A percentile compares a stretch with the other conserved stretches of the same genome.
These are phyloP conservation scores for Candida verbasci DNA, from an alignment of 805 yeast genomes.

Conservation along the genomic window DNA sequence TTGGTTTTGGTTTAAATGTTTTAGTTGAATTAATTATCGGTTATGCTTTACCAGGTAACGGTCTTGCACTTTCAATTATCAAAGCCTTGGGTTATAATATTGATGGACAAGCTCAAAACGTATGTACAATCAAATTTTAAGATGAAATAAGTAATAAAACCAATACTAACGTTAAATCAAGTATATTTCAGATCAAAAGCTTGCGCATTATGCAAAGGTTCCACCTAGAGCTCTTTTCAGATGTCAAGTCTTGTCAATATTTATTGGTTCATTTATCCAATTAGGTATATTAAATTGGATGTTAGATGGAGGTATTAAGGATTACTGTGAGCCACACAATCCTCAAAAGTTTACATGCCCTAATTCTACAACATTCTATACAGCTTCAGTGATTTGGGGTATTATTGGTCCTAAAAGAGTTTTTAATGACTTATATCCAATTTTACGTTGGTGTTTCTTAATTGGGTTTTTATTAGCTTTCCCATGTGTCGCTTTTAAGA, in stretches of 20 bases:
- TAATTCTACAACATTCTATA: conserved; percentile 33
- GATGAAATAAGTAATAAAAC: no score
- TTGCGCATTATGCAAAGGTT: conserved; percentile 34
- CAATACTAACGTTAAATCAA: no score
- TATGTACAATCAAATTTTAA: no score
- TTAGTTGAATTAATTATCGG: conserved; percentile 48
- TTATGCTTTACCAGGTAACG: conserved; percentile 24
- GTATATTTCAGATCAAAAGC: conserved; percentile 26
- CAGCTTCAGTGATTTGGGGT: conserved; percentile 46
- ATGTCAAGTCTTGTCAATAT: conserved; percentile 20
- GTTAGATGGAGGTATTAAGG: conserved; percentile 12
- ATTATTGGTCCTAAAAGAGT: conserved; percentile 52
- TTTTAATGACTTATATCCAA: conserved; percentile 46
- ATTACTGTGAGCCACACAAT: conserved; percentile 17
- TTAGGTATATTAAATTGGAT: conserved; percentile 20
- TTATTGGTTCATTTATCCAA: conserved; percentile 17
- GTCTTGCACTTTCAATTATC: conserved; percentile 17
- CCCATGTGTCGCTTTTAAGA: conserved; percentile 15
- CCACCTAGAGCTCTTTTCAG: conserved; percentile 40
- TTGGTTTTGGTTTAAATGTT: conserved; percentile 45
- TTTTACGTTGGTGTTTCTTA: conserved; percentile 49
- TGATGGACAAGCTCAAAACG: conserved; percentile 28
- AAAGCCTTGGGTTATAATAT: conserved; percentile 24
- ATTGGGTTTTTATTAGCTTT: conserved; percentile 38
- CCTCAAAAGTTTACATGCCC: conserved; percentile 23